Evolutionary conservation across 805 yeast species (phyloP), one percentile per base, ranked within the genome.

Genomic region (Kodamaea jinghongensis): DNA sequence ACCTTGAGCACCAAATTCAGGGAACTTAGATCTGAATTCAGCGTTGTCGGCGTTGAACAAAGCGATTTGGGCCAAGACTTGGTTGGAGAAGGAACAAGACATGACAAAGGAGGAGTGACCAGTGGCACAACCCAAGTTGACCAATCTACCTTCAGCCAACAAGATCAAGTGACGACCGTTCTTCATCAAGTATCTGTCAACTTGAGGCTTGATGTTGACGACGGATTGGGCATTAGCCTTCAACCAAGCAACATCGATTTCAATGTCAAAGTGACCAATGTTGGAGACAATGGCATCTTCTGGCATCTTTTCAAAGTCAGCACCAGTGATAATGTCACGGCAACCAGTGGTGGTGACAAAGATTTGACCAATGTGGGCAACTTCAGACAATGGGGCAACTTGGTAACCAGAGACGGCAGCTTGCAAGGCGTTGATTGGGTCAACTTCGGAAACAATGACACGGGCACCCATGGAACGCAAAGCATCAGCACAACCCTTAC

Each of bases 401-500:
- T 90, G 96, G 81, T 83, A 93, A 70, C 99, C 99, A 55, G 91
- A 86, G 70, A 93, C 97, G 58, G 98, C 97, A 56, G 99, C 99
- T 79, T 91, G 99, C 62, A 91, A 79, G 56, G 99, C 99, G 71
- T 91, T 91, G 76, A 91, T 91, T 65, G 99, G 99, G 73, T 91
- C 99, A 61, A 91, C 77, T 79, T 91, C 99, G 56, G 98, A 85
- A 62, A 91, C 89, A 54, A 93, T 79, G 58, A 91, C 99, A 73
- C 96, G 86, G 54, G 99, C 96, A 78, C 99, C 99, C 97, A 91
- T 90, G 66, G 95, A 90, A 75, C 87, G 84, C 62, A 93, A 81
- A 53, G 99, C 96, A 87, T 89, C 85, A 69, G 96, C 97, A 81
- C 99, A 91, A 71, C 99, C 99, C 78, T 91, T 91, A 78, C 99